Base-by-base conservation (phyloP, 2,329 filamentous ascomycete genomes). In the Penicillium sp. region DNA sequence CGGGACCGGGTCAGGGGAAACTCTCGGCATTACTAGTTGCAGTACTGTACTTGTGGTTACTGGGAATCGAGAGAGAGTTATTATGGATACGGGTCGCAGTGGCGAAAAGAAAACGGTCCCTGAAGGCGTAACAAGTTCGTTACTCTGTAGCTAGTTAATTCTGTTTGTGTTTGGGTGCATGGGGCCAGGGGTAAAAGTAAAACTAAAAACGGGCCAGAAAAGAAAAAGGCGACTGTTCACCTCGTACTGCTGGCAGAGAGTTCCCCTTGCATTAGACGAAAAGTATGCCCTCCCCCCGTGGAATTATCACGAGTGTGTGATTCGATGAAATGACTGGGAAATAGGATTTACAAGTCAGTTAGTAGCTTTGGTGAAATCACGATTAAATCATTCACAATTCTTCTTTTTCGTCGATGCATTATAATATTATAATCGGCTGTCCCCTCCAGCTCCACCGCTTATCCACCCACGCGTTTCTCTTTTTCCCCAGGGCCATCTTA, bases 111-210 rank as follows among this genome's bases (percentile, higher is more conserved):
- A 28, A 47, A 31, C 8, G 43, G 25, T 8, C 43, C 22, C 7
- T 20, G 39, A 22, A 5, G 7, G n/a, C n/a, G 6, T 28, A 28
- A 45, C 14, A 11, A 25, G 42, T 28, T 28, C 0, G 8, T 31
- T 8, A 31, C 25, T 28, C 22, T 22, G 22, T 3, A 22, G 4
- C 22, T 22, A 22, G 22, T 22, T 31, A 7, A 31, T 31, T 31
- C 28, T 6, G 28, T 31, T 22, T 22, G 22, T 2, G 22, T 31
- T 31, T 25, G 20, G 47, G 60, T 55, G 60, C 65, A 63, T 61
- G 60, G 62, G 63, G 60, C 65, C 66, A 69, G 67, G 67, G 67
- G 67, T 69, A 68, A 66, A 20, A 20, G 67, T 69, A 68, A 66
- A 20, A 20, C 20, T 20, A 20, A 55, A 49, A 20, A 22, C 31